A percentile compares a stretch with the other conserved stretches of the same genome.
Evolutionary conservation across 495 filamentous ascomycete species (phyloP).

Genomic region (Staphylotrichum longicolle): DNA sequence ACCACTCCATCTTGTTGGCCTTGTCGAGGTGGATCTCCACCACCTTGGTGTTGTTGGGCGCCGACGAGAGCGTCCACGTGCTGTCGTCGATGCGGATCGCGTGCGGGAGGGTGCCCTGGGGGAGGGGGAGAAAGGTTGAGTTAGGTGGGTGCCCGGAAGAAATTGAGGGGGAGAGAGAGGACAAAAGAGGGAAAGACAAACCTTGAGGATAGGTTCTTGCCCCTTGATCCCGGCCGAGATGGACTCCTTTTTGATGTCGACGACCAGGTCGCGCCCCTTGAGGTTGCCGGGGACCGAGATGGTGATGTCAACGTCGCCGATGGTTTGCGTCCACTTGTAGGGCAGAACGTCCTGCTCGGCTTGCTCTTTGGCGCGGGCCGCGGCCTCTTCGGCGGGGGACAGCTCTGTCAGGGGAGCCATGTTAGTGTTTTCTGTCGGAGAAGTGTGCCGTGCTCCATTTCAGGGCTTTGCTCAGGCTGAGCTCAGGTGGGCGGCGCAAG

Average conservation of each 20-base stretch:
- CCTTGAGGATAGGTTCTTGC: slow-evolving; percentile 79
- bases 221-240: slow-evolving; percentile 85
- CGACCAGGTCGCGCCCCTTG: slow-evolving; percentile 78
- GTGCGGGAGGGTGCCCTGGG: slow-evolving; percentile 80
- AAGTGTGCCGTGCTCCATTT: too few species aligned
- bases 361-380: slow-evolving; percentile 71
- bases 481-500: too few species aligned
- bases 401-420: slow-evolving; percentile 40
- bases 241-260: slow-evolving; percentile 76
- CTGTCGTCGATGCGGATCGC: slow-evolving; percentile 77
- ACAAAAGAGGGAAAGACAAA: slow-evolving; percentile 38
- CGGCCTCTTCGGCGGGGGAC: slow-evolving; percentile 61
- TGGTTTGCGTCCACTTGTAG: slow-evolving; percentile 98
- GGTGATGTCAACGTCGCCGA: slow-evolving; percentile 81
- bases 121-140: slow-evolving; percentile 3
- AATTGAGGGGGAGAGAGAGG: too few species aligned
- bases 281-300: slow-evolving; percentile 71
- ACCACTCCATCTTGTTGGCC: slow-evolving; percentile 96
- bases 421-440: slow-evolving; percentile 20
- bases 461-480: too few species aligned
- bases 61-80: slow-evolving; percentile 86
- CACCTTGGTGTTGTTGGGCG: slow-evolving; percentile 55
- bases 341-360: slow-evolving; percentile 89
- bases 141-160: background rate
- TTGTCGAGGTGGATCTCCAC: slow-evolving; percentile 93